Evolutionary conservation across 352 stramenopile species (phyloP).

Genomic region (Blastocystis sp.): DNA sequence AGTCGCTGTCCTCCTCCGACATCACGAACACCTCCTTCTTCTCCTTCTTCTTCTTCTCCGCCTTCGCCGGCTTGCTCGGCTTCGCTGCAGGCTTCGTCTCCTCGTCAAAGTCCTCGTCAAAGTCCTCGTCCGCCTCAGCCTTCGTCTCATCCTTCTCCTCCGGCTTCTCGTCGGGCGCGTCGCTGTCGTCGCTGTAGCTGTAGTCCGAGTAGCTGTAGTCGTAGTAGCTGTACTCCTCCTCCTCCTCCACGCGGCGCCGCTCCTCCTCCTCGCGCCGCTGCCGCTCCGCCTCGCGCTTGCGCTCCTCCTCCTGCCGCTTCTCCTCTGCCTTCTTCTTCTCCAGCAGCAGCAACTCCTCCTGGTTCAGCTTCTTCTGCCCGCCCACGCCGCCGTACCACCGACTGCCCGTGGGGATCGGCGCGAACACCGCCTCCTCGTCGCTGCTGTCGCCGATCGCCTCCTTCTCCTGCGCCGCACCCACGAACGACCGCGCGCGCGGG

Average conservation of each 20-base stretch:
- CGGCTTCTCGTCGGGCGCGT: not conserved
- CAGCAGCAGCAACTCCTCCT: not conserved
- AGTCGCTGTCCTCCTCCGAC: not conserved
- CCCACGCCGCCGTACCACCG: not conserved
- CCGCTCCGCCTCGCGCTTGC: not conserved
- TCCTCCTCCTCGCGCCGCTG: not conserved
- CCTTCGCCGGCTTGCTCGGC: not conserved
- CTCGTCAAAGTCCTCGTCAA: not conserved
- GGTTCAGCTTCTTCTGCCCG: constrained; percentile 5
- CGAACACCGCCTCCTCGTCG: not conserved
- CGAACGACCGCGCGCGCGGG: not conserved
- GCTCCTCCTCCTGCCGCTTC: not conserved
- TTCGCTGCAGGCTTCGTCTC: too few relatives aligned
- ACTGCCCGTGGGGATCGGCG: not conserved
- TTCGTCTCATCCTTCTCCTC: too few relatives aligned
- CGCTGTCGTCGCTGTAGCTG: not conserved
- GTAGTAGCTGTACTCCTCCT: constrained; percentile 22
- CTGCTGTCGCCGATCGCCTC: too few relatives aligned
- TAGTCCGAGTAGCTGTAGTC: constrained; percentile 32
- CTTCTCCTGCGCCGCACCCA: not conserved
- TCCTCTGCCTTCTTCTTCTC: not conserved
- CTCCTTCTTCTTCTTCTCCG: not conserved
- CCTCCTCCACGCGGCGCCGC: too few relatives aligned
- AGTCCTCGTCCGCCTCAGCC: not conserved
- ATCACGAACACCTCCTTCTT: constrained; percentile 23